Evolutionary conservation across 495 filamentous ascomycete species (phyloP).

Genomic region (Mycothermus thermophilus): DNA sequence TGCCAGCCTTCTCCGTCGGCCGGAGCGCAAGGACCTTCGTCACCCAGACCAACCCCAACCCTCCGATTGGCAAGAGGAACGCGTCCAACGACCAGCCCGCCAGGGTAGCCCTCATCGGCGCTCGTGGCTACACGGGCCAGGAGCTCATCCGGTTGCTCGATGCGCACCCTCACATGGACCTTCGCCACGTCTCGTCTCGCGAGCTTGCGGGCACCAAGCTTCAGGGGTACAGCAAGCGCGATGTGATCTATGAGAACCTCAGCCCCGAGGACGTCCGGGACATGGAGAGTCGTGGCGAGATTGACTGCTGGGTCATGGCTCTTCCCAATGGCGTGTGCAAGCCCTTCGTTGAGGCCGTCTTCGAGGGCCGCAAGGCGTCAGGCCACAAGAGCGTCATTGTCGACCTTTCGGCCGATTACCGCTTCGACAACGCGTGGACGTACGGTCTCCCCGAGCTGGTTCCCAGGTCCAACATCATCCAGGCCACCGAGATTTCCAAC

Average conservation of each 20-base stretch:
- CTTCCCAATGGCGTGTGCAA: slow-evolving; percentile 95
- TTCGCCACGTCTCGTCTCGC: slow-evolving; percentile 86
- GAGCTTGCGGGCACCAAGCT: slow-evolving; percentile 85
- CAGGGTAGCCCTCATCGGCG: slow-evolving; percentile 83
- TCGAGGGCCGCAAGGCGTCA: slow-evolving; percentile 45
- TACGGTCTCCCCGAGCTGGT: slow-evolving; percentile 91
- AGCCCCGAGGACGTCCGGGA: slow-evolving; percentile 76
- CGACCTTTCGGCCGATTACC: slow-evolving; percentile 89
- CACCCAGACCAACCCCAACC: slow-evolving; percentile 87
- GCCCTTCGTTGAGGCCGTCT: slow-evolving; percentile 85
- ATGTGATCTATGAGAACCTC: slow-evolving; percentile 87
- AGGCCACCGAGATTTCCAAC: slow-evolving; percentile 80
- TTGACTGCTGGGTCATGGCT: slow-evolving; percentile 98
- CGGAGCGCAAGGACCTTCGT: slow-evolving; percentile 37
- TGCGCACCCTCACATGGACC: slow-evolving; percentile 83
- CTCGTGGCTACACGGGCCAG: slow-evolving; percentile 91
- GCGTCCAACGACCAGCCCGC: slow-evolving; percentile 68
- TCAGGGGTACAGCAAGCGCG: slow-evolving; percentile 82
- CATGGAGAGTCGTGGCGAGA: slow-evolving; percentile 82
- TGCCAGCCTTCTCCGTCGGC: slow-evolving; percentile 8
- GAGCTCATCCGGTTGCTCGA: slow-evolving; percentile 84
- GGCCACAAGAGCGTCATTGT: slow-evolving; percentile 68
- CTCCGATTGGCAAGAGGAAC: slow-evolving; percentile 89
- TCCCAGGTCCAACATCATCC: slow-evolving; percentile 58
- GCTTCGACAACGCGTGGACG: slow-evolving; percentile 82